Percentiles rank a stretch among this genome's conserved stretches.
Conservation (phyloP, 2,329 filamentous ascomycete species). For the Colletotrichum sidae region DNA sequence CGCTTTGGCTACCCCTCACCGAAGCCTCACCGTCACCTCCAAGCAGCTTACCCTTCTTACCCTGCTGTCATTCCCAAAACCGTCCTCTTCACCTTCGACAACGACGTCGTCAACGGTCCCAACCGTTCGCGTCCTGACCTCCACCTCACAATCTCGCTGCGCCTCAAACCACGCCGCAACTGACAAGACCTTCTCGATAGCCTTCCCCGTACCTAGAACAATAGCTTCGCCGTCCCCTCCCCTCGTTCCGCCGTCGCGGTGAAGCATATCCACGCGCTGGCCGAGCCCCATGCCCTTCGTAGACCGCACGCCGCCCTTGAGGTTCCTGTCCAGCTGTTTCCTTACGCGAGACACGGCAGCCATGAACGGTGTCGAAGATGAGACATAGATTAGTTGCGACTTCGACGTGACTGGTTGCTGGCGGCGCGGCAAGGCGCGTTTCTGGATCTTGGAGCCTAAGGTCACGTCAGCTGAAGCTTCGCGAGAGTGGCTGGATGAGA, state of each 20-base stretch:
- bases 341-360: conserved; percentile 74
- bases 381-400: conserved; percentile 71
- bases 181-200: conserved; percentile 71
- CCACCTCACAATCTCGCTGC: conserved; percentile 68
- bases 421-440: conserved; percentile 58
- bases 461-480: conserved; percentile 33
- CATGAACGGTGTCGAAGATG: conserved; percentile 74
- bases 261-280: conserved; percentile 57
- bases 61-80: conserved; percentile 50
- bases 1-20: conserved; percentile 43
- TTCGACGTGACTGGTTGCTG: conserved; percentile 57
- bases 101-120: conserved; percentile 76
- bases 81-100: conserved; percentile 50
- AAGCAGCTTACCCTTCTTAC: conserved; percentile 63
- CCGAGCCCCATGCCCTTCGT: conserved; percentile 58
- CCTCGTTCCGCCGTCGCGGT: conserved; percentile 45
- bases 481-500: background rate
- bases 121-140: conserved; percentile 71
- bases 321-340: conserved; percentile 68
- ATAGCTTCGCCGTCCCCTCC: conserved; percentile 57
- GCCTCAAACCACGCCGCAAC: conserved; percentile 75
- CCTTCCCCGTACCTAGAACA: conserved; percentile 74
- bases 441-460: conserved; percentile 61
- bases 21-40: conserved; percentile 60
- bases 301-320: conserved; percentile 57